These are phyloP conservation scores for Sphaerulina vaccinii DNA, from an alignment of 2,329 filamentous ascomycete genomes.

Conservation along the genomic window DNA sequence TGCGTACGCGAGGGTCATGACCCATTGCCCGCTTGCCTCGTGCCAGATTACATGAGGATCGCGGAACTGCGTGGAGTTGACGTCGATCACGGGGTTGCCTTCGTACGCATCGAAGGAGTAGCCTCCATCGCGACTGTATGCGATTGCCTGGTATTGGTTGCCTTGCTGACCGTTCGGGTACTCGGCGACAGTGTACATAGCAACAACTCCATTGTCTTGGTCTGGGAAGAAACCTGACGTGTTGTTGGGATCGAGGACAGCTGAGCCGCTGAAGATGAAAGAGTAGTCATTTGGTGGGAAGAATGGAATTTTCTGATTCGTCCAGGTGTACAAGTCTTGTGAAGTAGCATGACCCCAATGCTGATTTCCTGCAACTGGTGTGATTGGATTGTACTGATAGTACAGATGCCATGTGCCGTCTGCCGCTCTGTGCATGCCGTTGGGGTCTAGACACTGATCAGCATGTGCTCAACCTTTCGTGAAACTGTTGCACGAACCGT, in stretches of 20 bases:
- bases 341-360: conserved; percentile 68
- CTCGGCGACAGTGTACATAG: conserved; percentile 54
- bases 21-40: conserved; percentile 52
- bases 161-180: conserved; percentile 36
- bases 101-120: conserved; percentile 61
- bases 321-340: conserved; percentile 62
- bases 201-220: conserved; percentile 62
- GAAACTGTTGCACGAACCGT: conserved; percentile 31
- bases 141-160: conserved; percentile 58
- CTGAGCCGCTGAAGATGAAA: conserved; percentile 56
- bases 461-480: background rate
- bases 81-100: conserved; percentile 60
- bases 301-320: conserved; percentile 63
- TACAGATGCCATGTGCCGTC: conserved; percentile 63
- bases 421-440: conserved; percentile 60
- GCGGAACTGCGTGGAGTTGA: conserved; percentile 58
- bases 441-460: conserved; percentile 56
- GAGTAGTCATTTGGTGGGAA: conserved; percentile 55
- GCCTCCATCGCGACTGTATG: conserved; percentile 62
- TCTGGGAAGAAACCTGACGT: conserved; percentile 65
- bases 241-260: conserved; percentile 62
- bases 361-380: conserved; percentile 40
- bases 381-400: conserved; percentile 61
- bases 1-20: conserved; percentile 57
- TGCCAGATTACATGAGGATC: conserved; percentile 66